Evolutionary conservation across 345 rosid genomes (phyloP), one percentile per base, ranked within the genome.

Genomic region (Corchorus olitorius): DNA sequence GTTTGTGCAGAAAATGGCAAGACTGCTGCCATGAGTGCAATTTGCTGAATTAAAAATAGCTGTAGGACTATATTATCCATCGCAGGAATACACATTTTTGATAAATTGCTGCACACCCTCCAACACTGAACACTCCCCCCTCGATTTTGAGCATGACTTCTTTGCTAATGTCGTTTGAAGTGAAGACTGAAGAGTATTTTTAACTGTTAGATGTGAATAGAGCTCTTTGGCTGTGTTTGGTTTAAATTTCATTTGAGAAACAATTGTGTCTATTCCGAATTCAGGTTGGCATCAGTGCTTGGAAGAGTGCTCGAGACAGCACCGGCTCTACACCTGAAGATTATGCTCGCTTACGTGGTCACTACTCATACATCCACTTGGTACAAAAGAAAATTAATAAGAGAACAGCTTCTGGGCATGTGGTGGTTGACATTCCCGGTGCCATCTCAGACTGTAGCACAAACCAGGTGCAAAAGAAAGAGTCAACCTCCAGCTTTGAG

Each of bases 321-420:
- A 86, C 98, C 12, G 98, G 99, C 64, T 94, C 87, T 73, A 91
- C 98, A 13, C 99, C 99, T 16, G 98, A 94, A 85, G 99, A 88
- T 81, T 94, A 94, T 58, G 99, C 98, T 9, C 95, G 99, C 33
- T 77, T 97, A 78, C 98, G 99, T 1, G 99, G 99, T 61, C 98
- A 97, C 79, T 97, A 88, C 87, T 86, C 97, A 0, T 94, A 94
- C 89, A 94, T 94, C 85, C 99, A 90, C 85, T 83, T 92, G 69
- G 87, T 97, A 45, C 98, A 97, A 81, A 91, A 83, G 88, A 97
- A 94, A 78, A 87, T 87, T 74, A 90, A 79, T 77, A 88, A 83
- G 81, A 88, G 84, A 76, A 72, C 85, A 10, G 41, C 84, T 43
- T 78, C 75, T 43, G 89, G 82, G 49, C 94, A 91, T 50, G 91